Evolutionary conservation across 2,329 filamentous ascomycete genomes (phyloP).

Genomic region (Rhynchosporium agropyri): DNA sequence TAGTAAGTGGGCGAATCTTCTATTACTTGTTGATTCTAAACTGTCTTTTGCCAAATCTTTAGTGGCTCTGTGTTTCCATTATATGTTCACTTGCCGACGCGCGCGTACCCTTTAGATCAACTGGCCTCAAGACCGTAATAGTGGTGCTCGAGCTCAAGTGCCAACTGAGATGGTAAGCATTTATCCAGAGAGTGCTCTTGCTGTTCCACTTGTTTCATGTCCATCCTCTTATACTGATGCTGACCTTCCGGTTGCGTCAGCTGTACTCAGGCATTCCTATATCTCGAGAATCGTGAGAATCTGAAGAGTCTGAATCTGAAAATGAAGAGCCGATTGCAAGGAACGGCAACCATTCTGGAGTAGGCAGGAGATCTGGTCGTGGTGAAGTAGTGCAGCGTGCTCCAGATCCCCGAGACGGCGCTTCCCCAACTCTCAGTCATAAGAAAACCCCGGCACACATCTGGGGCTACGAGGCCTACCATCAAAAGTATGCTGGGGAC

Average conservation of each 20-base stretch:
- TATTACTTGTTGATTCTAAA: no score
- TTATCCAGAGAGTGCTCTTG: no score
- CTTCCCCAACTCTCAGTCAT: neutral
- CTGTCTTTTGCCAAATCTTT: no score
- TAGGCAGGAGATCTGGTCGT: no score
- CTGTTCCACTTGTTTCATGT: no score
- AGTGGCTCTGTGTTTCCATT: no score
- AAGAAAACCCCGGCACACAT: constrained; percentile 17
- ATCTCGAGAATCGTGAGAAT: neutral
- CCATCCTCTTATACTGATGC: no score
- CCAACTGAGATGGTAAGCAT: constrained; percentile 26
- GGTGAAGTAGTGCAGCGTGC: no score
- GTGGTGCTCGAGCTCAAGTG: constrained; percentile 24
- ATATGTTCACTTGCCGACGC: no score
- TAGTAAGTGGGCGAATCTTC: neutral
- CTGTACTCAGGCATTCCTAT: constrained; percentile 29
- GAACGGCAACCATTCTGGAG: no score
- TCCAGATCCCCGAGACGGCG: neutral
- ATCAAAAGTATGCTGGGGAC: constrained; percentile 15
- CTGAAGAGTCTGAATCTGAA: constrained; percentile 11
- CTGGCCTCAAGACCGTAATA: constrained; percentile 27
- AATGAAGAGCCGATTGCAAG: neutral
- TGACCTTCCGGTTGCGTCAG: no score
- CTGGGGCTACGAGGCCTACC: constrained; percentile 26
- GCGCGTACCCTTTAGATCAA: constrained; percentile 2